Conservation (phyloP, 1,139 yeast genomes). For the Magnusiomyces ingens region DNA sequence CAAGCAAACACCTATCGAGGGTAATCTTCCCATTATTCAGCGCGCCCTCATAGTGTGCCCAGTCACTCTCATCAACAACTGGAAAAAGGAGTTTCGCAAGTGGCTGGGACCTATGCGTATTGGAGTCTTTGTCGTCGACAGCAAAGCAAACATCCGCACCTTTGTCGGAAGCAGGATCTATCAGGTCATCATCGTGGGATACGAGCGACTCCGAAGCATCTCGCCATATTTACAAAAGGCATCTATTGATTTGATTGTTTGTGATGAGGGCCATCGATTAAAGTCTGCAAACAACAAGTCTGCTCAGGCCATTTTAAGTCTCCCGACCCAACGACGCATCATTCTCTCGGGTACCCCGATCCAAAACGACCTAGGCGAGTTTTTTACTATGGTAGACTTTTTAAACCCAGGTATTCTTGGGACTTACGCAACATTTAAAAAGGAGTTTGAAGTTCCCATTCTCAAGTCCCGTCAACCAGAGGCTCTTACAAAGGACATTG, state of each 20-base stretch:
- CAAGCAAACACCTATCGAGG: conserved; percentile 57
- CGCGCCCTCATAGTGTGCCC: conserved; percentile 85
- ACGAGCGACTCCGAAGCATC: conserved; percentile 65
- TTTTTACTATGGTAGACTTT: conserved; percentile 72
- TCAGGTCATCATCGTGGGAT: conserved; percentile 79
- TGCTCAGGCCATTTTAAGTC: conserved; percentile 50
- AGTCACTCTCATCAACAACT: conserved; percentile 77
- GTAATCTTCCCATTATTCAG: conserved; percentile 38
- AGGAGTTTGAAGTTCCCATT: conserved; percentile 64
- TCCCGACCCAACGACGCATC: conserved; percentile 53
- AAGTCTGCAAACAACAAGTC: conserved; percentile 61
- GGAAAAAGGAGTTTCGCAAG: conserved; percentile 83
- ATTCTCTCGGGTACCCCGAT: conserved; percentile 90
- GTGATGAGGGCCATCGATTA: conserved; percentile 93
- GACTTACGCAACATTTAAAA: conserved; percentile 54
- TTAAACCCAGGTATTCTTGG: conserved; percentile 82
- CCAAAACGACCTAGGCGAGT: conserved; percentile 84
- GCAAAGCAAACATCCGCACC: conserved; percentile 49
- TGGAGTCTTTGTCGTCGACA: conserved; percentile 33
- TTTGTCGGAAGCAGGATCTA: conserved; percentile 69
- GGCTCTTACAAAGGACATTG: conserved; percentile 47
- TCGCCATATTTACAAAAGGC: conserved; percentile 46
- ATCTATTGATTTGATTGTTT: conserved; percentile 65
- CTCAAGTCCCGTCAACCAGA: conserved; percentile 64
- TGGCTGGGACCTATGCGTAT: conserved; percentile 74